Conservation (phyloP, 805 yeast species). For the Wickerhamiella siamensis region DNA sequence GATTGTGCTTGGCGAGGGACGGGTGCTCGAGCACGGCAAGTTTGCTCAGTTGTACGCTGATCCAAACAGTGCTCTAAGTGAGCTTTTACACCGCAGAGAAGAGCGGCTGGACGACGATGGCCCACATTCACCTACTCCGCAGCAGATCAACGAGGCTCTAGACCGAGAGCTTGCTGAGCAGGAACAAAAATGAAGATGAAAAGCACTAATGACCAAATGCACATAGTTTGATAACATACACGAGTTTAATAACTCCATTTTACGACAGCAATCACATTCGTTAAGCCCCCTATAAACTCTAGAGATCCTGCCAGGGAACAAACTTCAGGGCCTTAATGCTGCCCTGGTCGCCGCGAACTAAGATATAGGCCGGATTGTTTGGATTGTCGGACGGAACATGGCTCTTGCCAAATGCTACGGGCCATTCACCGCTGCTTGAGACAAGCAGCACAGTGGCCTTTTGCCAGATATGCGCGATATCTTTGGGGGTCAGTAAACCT, state of each 20-base stretch:
- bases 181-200: neutral
- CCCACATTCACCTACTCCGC: slow-evolving; percentile 4
- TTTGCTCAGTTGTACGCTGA: slow-evolving; percentile 38
- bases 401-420: neutral
- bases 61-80: slow-evolving; percentile 33
- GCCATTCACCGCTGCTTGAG: neutral
- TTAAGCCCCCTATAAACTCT: neutral
- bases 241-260: neutral
- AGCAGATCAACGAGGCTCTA: slow-evolving; percentile 9
- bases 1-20: slow-evolving; percentile 65
- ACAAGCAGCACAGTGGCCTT: neutral
- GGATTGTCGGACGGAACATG: neutral
- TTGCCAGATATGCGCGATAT: slow-evolving; percentile 5
- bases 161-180: neutral
- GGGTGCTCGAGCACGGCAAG: slow-evolving; percentile 57
- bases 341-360: slow-evolving; percentile 1
- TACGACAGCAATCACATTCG: no score
- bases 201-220: neutral
- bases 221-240: neutral
- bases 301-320: slow-evolving; percentile 1
- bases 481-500: slow-evolving; percentile 1
- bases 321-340: neutral
- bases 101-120: slow-evolving; percentile 8
- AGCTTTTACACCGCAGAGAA: slow-evolving; percentile 22
- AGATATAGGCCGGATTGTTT: slow-evolving; percentile 7